Percentiles rank a stretch among this genome's conserved stretches.
phyloP scores from a whole-genome alignment of 495 filamentous ascomycete species.

The Trichoderma virens region DNA sequence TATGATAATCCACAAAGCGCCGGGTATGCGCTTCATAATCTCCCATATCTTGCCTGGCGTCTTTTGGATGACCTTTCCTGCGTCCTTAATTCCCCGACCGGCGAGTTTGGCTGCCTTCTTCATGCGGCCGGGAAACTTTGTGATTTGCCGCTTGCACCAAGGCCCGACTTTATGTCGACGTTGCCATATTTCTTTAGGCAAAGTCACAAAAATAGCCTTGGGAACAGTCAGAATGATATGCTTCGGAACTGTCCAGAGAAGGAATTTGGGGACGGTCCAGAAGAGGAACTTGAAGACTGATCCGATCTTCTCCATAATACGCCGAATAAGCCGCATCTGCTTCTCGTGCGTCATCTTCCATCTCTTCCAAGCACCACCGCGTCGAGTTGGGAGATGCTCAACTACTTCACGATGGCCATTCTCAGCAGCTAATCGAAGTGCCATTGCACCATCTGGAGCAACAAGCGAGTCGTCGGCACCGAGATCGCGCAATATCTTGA shows the following conservation, averaged over 20 bases:
- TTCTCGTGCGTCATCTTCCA: too few relatives aligned
- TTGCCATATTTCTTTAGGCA: conserved; percentile 21
- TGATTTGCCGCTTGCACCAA: conserved; percentile 21
- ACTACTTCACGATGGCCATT: conserved; percentile 24
- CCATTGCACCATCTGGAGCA: conserved; percentile 24
- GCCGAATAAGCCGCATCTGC: not conserved
- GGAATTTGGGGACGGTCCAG: conserved; percentile 24
- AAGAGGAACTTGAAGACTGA: conserved; percentile 20
- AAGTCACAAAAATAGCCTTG: conserved; percentile 17
- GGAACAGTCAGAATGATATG: conserved; percentile 22
- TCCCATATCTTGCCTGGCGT: conserved; percentile 16
- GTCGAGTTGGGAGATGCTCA: conserved; percentile 20
- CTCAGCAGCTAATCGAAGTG: conserved; percentile 24
- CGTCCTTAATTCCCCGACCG: conserved; percentile 8
- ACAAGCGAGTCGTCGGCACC: conserved; percentile 22
- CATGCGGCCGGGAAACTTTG: conserved; percentile 21
- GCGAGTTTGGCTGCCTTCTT: conserved; percentile 15
- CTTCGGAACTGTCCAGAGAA: conserved; percentile 25
- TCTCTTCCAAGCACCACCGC: conserved; percentile 23
- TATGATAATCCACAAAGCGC: conserved; percentile 19
- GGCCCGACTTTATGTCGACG: not conserved
- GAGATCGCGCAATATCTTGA: conserved; percentile 18
- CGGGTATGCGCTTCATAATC: conserved; percentile 24
- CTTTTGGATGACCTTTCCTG: not conserved
- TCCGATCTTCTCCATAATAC: conserved; percentile 16